Evolutionary conservation across 108 stramenopile species (phyloP).

Genomic region (Fragilaria radians): DNA sequence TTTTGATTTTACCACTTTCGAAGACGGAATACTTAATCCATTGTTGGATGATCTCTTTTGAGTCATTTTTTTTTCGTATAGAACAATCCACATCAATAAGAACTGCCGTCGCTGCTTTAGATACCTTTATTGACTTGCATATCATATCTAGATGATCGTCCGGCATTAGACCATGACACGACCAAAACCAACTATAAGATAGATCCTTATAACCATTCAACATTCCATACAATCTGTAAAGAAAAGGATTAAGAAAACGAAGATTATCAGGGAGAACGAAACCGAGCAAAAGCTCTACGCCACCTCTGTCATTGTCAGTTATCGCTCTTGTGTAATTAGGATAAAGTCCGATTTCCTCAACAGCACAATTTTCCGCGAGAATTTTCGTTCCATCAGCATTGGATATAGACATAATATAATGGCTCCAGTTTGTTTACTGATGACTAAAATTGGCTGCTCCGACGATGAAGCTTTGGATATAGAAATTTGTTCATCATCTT

Average conservation of each 20-base stretch:
- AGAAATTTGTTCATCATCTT: neutral
- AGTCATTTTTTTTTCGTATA: neutral
- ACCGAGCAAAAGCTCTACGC: constrained; percentile 36
- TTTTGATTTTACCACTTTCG: constrained; percentile 16
- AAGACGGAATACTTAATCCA: constrained; percentile 15
- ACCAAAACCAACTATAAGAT: constrained; percentile 41
- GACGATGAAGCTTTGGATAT: neutral
- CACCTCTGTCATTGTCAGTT: constrained; percentile 84
- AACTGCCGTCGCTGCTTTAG: neutral
- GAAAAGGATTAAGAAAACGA: constrained; percentile 1
- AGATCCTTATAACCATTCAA: constrained; percentile 9
- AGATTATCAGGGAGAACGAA: constrained; percentile 15
- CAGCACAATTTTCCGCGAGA: constrained; percentile 1
- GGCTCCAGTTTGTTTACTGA: constrained; percentile 28
- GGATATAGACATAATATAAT: constrained; percentile 16
- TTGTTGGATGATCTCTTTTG: constrained; percentile 2
- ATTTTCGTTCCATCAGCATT: constrained; percentile 13
- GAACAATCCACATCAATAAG: neutral
- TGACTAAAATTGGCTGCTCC: constrained; percentile 8
- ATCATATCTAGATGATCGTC: constrained; percentile 13
- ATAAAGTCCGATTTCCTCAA: constrained; percentile 14
- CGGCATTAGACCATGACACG: constrained; percentile 22
- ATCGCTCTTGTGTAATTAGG: constrained; percentile 63
- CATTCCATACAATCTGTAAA: constrained; percentile 1
- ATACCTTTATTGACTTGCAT: constrained; percentile 8